Percentiles rank a stretch among this genome's conserved stretches.
phyloP scores from a whole-genome alignment of 2,329 filamentous ascomycete genomes.

The Nemania bipapillata region DNA sequence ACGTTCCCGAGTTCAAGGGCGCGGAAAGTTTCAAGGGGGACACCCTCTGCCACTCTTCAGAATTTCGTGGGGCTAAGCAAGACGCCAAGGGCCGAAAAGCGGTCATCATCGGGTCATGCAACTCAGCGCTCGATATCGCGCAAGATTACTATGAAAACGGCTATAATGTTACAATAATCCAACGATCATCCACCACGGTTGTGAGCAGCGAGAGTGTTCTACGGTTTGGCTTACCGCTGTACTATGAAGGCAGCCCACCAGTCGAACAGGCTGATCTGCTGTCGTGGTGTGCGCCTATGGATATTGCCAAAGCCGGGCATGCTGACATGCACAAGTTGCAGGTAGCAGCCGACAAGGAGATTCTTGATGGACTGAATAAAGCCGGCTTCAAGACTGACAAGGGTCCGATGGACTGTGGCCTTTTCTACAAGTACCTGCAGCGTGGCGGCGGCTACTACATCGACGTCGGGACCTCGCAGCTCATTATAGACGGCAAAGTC shows the following conservation, averaged over 20 bases:
- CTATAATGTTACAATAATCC: constrained; percentile 69
- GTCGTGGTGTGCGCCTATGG: constrained; percentile 66
- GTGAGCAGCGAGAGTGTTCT: constrained; percentile 62
- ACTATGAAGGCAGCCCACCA: constrained; percentile 64
- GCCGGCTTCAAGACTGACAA: constrained; percentile 69
- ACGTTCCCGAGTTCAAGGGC: constrained; percentile 68
- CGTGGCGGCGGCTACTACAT: constrained; percentile 71
- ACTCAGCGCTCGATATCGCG: constrained; percentile 68
- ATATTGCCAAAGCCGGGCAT: constrained; percentile 70
- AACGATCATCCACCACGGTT: constrained; percentile 68
- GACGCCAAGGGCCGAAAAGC: constrained; percentile 60
- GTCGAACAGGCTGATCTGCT: constrained; percentile 74
- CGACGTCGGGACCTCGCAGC: constrained; percentile 64
- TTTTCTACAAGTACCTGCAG: constrained; percentile 69
- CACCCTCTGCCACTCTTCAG: constrained; percentile 65
- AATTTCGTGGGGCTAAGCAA: constrained; percentile 59
- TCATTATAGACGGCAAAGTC: constrained; percentile 67
- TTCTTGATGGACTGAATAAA: constrained; percentile 62
- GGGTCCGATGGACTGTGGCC: constrained; percentile 65
- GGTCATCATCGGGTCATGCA: constrained; percentile 68
- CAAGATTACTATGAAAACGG: constrained; percentile 69
- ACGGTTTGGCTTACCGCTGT: constrained; percentile 64
- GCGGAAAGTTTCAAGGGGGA: constrained; percentile 63
- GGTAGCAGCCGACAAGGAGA: constrained; percentile 51
- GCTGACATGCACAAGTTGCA: constrained; percentile 56